Conservation (phyloP, 352 stramenopile species). For the Phytophthora sp. region DNA sequence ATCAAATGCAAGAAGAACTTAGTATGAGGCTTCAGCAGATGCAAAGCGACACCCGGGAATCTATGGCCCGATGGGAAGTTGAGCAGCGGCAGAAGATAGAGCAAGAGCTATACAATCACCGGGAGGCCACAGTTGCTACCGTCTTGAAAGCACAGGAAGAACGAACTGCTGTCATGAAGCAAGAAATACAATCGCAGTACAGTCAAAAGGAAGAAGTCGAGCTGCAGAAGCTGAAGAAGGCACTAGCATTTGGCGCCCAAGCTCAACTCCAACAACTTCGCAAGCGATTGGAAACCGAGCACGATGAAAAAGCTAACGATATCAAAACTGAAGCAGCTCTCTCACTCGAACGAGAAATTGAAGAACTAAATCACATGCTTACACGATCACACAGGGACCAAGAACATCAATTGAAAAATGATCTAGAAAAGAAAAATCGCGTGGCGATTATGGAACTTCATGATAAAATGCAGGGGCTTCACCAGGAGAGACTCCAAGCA, state of each 20-base stretch:
- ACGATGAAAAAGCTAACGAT: conserved; percentile 42
- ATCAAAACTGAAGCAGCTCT: conserved; percentile 32
- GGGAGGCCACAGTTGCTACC: conserved; percentile 39
- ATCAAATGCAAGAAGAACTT: conserved; percentile 46
- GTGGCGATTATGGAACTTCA: conserved; percentile 59
- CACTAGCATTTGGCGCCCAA: conserved; percentile 62
- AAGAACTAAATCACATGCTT: conserved; percentile 52
- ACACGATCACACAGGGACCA: conserved; percentile 42
- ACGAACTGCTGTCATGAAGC: conserved; percentile 46
- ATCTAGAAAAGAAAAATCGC: conserved; percentile 55
- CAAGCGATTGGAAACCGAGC: conserved; percentile 41
- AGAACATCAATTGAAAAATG: conserved; percentile 38
- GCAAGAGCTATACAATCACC: conserved; percentile 44
- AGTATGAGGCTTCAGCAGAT: conserved; percentile 33
- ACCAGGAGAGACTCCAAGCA: conserved; percentile 32
- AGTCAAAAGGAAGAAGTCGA: conserved; percentile 46
- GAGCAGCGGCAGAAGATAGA: conserved; percentile 55
- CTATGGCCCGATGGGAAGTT: conserved; percentile 43
- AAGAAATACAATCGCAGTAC: conserved; percentile 46
- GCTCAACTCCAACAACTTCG: conserved; percentile 66
- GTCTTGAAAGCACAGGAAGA: conserved; percentile 55
- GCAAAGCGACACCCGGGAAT: conserved; percentile 33
- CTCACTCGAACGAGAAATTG: conserved; percentile 40
- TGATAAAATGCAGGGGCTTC: conserved; percentile 41
- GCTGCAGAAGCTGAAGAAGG: conserved; percentile 65